Evolutionary conservation across 495 filamentous ascomycete species (phyloP), one percentile per base, ranked within the genome.

Genomic region (Xylaria curta): DNA sequence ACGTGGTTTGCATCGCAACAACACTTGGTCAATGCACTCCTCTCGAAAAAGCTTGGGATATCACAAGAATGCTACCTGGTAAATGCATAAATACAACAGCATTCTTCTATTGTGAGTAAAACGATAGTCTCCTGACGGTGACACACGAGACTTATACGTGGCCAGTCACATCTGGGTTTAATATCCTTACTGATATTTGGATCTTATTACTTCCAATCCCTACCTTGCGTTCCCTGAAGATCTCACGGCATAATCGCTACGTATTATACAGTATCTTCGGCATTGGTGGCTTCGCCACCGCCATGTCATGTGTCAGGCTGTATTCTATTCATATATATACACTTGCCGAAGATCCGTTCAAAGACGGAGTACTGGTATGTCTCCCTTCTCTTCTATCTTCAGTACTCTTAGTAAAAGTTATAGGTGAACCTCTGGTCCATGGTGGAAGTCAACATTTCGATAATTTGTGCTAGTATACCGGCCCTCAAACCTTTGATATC

Each of bases 131-230:
- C n/a, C 40, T 38, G 13, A 15, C 31, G 13, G 15, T n/a, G 36
- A 21, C 38, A 13, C 0, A 31, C 21, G 31, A 38, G 44, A 51
- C 70, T 74, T 4, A 74, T 42, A 7, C n/a, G 21, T 26, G 4
- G 0, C 24, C 76, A 79, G 87, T 80, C 33, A 88, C 85, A 1
- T 85, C 86, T 12, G 74, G 77, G 6, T 82, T 86, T 70, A 87
- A 87, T 72, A 87, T 89, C 63, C 19, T 86, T 17, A 81, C 83
- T 17, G 88, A 89, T 72, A 76, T 87, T 42, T 84, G 84, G 79
- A 86, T 89, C 68, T 70, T 89, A 51, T 33, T 77, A 2, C 82
- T 89, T 1, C 88, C 87, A 7, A 72, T 89, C 40, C 80, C 78
- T 6, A 85, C 84, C 0, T 78, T 89, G 3, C 79, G 78, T 68